Evolutionary conservation across 768 basidiomycete species (phyloP).

Genomic region (Coprinopsis cinerea): DNA sequence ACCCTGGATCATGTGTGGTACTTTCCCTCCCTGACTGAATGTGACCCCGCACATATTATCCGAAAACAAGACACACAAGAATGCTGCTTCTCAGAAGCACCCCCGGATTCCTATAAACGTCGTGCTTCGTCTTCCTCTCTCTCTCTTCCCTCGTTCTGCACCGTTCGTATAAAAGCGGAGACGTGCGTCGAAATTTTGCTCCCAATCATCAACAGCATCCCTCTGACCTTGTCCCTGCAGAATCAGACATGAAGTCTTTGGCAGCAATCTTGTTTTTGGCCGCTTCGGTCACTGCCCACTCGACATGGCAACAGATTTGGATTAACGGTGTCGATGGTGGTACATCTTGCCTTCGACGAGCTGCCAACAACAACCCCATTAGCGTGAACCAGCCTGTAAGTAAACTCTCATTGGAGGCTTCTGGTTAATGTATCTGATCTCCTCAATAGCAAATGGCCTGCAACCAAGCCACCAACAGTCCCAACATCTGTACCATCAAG

Average conservation of each 20-base stretch:
- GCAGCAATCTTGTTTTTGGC: conserved; percentile 15
- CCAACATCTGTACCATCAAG: conserved; percentile 35
- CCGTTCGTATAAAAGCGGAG: too few species aligned
- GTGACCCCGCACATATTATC: too few species aligned
- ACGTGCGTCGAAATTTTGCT: too few species aligned
- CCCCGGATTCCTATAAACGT: too few species aligned
- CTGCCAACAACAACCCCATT: conserved; percentile 41
- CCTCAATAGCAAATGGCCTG: conserved; percentile 38
- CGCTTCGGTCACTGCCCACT: conserved; percentile 40
- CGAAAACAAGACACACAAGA: too few species aligned
- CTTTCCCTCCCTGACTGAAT: too few species aligned
- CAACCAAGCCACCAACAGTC: conserved; percentile 32
- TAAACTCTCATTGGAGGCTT: not conserved
- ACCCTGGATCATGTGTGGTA: too few species aligned
- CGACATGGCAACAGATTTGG: conserved; percentile 52
- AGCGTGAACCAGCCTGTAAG: conserved; percentile 33
- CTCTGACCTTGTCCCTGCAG: too few species aligned
- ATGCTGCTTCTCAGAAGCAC: too few species aligned
- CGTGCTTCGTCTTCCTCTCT: too few species aligned
- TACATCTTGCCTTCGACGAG: conserved; percentile 38
- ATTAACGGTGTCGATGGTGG: conserved; percentile 44
- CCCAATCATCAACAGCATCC: too few species aligned
- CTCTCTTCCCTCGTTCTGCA: too few species aligned
- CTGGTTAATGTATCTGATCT: not conserved
- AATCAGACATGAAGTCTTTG: not conserved